phyloP scores from a whole-genome alignment of 345 rosid species.

The Citropsis articulata region DNA sequence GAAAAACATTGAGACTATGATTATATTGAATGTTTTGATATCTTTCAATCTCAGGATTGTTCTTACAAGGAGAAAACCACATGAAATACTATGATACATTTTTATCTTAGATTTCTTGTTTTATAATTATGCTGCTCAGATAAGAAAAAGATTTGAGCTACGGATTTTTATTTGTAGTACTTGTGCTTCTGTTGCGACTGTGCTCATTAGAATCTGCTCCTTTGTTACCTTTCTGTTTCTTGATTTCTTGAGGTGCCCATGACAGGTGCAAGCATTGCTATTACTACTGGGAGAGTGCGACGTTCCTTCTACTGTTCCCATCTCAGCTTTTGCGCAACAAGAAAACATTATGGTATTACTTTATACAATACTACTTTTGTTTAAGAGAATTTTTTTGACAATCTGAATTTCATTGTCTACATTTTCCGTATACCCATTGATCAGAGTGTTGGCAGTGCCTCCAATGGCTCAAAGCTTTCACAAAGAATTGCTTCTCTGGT shows the following conservation, averaged over 20 bases:
- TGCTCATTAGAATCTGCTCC: neutral
- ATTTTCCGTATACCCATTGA: slow-evolving; percentile 10
- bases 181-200: neutral
- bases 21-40: neutral
- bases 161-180: neutral
- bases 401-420: neutral
- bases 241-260: slow-evolving; percentile 10
- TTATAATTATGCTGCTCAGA: neutral
- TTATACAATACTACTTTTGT: neutral
- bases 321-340: slow-evolving; percentile 27
- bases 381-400: neutral
- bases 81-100: neutral
- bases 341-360: slow-evolving; percentile 28
- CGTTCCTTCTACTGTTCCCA: slow-evolving; percentile 26
- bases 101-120: neutral
- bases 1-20: neutral
- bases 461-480: slow-evolving; percentile 36
- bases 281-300: slow-evolving; percentile 33
- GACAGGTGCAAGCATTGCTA: slow-evolving; percentile 45
- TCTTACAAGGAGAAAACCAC: neutral
- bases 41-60: neutral
- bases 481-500: slow-evolving; percentile 41
- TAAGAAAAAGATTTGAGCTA: neutral
- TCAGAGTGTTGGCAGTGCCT: slow-evolving; percentile 34
- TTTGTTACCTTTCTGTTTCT: neutral